Conservation (phyloP, 805 yeast species). For the Tetrapisispora namnaoensis region DNA sequence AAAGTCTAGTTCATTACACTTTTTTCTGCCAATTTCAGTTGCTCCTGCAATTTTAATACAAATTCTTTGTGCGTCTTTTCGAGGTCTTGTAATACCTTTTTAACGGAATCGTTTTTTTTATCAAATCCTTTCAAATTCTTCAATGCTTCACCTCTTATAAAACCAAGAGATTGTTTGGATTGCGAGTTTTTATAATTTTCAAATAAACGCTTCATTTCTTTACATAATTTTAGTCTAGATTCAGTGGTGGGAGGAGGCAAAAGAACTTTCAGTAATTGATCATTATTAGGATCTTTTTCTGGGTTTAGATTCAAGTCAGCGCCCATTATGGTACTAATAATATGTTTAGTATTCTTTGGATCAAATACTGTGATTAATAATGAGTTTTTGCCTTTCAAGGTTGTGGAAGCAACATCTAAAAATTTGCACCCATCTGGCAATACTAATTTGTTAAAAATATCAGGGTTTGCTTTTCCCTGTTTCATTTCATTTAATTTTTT, state of each 20-base stretch:
- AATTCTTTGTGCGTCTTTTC: conserved; percentile 65
- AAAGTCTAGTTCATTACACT: conserved; percentile 19
- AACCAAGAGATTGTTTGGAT: conserved; percentile 41
- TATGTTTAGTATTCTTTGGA: conserved; percentile 58
- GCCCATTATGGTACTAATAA: conserved; percentile 61
- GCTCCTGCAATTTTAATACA: conserved; percentile 45
- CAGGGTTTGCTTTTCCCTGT: conserved; percentile 60
- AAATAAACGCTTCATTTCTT: conserved; percentile 52
- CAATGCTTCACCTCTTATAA: conserved; percentile 48
- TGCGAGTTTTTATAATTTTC: conserved; percentile 52
- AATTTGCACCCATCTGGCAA: conserved; percentile 43
- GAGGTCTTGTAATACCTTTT: conserved; percentile 46
- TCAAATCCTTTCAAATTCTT: conserved; percentile 43
- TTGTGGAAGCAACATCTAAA: conserved; percentile 60
- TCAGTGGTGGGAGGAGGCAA: conserved; percentile 71
- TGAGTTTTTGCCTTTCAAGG: conserved; percentile 55
- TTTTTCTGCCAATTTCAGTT: conserved; percentile 48
- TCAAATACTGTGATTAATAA: conserved; percentile 79
- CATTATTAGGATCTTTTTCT: conserved; percentile 60
- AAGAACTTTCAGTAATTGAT: conserved; percentile 62
- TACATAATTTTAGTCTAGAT: conserved; percentile 43
- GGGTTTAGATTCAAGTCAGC: conserved; percentile 72
- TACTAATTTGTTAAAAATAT: conserved; percentile 49
- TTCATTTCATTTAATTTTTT: conserved; percentile 52
- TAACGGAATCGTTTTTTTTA: conserved; percentile 46